Percentiles rank a stretch among this genome's conserved stretches.
phyloP scores from a whole-genome alignment of 805 yeast species.

The Vanderwaltozyma polyspora region DNA sequence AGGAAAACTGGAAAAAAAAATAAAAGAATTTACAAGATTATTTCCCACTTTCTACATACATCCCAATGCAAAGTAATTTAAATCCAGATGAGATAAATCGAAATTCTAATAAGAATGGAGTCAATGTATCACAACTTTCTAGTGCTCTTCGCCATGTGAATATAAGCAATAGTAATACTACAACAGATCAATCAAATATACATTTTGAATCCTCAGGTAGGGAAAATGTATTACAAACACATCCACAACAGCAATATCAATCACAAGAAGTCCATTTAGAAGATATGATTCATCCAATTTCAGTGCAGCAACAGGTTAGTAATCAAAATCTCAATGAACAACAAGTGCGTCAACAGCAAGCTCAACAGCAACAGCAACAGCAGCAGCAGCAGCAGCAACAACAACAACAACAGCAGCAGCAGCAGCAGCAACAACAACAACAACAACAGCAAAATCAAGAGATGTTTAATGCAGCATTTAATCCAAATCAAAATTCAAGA shows the following conservation, averaged over 20 bases:
- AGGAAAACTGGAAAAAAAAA: no score
- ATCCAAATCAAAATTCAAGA: conserved; percentile 39
- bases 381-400: conserved; percentile 1
- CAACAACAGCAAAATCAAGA: conserved; percentile 18
- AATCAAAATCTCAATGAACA: no score
- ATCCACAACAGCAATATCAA: conserved; percentile 14
- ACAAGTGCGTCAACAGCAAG: no score
- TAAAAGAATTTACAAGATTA: no score
- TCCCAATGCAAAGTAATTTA: not conserved
- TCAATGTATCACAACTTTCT: conserved; percentile 25
- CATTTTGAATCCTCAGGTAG: conserved; percentile 6
- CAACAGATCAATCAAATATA: conserved; percentile 4
- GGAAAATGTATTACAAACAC: conserved; percentile 17
- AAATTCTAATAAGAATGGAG: not conserved
- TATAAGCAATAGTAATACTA: conserved; percentile 18
- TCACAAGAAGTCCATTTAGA: conserved; percentile 20
- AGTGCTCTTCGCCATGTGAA: conserved; percentile 28
- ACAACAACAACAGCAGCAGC: conserved; percentile 1
- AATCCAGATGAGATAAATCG: not conserved
- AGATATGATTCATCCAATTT: conserved; percentile 11
- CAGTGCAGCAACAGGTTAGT: no score
- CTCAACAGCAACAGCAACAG: no score
- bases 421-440: conserved; percentile 6
- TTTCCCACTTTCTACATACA: not conserved
- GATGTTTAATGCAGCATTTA: conserved; percentile 7